Evolutionary conservation across 331 rosid species (phyloP).

Genomic region (Pyrus hybrid): DNA sequence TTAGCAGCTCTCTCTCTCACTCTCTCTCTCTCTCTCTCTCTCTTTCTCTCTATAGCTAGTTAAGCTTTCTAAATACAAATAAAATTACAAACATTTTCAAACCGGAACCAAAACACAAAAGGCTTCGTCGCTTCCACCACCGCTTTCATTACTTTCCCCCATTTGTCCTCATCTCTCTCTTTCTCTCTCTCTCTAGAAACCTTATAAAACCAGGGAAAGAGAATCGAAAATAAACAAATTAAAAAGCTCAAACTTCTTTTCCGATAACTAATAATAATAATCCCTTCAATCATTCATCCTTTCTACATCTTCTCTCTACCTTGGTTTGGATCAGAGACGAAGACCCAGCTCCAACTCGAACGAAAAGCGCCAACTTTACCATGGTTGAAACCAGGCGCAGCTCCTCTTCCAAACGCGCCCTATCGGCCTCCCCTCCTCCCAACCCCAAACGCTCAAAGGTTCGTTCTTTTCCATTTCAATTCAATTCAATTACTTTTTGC

Average conservation of each 20-base stretch:
- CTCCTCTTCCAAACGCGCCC: conserved; percentile 77
- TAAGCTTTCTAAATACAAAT: background rate
- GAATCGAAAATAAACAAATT: background rate
- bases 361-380: background rate
- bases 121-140: background rate
- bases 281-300: background rate
- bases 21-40: background rate
- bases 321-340: conserved; percentile 40
- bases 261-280: background rate
- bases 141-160: background rate
- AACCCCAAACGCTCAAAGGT: conserved; percentile 85
- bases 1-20: background rate
- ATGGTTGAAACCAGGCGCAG: conserved; percentile 97
- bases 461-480: background rate
- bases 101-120: background rate
- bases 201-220: background rate
- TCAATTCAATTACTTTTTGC: background rate
- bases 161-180: background rate
- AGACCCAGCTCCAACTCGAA: background rate
- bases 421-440: conserved; percentile 60
- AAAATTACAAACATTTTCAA: background rate
- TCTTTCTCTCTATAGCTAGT: background rate
- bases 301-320: background rate
- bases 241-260: background rate
- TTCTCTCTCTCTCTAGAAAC: background rate